Percentiles rank a stretch among this genome's conserved stretches.
These are phyloP conservation scores for Plasmodium yoelii DNA, from an alignment of 169 alveolate genomes.

Conservation along the genomic window DNA sequence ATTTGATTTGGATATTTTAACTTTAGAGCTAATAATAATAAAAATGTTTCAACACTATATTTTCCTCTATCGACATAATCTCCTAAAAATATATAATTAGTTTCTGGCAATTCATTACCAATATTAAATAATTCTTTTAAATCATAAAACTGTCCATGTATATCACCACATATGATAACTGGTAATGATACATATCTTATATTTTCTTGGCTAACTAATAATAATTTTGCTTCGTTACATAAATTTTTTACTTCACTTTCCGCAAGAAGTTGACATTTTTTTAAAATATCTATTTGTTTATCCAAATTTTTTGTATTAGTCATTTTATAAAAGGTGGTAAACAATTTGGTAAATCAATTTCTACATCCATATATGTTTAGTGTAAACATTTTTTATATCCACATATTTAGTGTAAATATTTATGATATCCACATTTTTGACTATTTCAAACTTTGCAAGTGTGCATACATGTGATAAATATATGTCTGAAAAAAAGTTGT, in stretches of 20 bases:
- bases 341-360: no score
- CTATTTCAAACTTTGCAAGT: no score
- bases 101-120: slow-evolving; percentile 88
- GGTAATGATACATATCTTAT: slow-evolving; percentile 92
- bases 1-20: slow-evolving; percentile 97
- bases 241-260: slow-evolving; percentile 42
- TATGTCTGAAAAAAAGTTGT: no score
- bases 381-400: no score
- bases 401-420: no score
- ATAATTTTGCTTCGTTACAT: slow-evolving; percentile 42
- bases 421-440: no score
- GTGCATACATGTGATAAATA: no score
- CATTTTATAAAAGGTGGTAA: no score
- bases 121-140: slow-evolving; percentile 93
- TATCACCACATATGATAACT: slow-evolving; percentile 98
- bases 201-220: slow-evolving; percentile 30
- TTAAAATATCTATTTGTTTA: slow-evolving; percentile 40
- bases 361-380: no score
- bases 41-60: slow-evolving; percentile 98
- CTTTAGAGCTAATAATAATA: slow-evolving; percentile 96
- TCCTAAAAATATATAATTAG: slow-evolving; percentile 97
- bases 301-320: slow-evolving; percentile 31
- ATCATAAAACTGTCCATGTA: slow-evolving; percentile 97
- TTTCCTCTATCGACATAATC: slow-evolving; percentile 99
- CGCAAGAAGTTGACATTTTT: slow-evolving; percentile 33